phyloP scores from a whole-genome alignment of 352 stramenopile species.

The Phytophthora pisi region DNA sequence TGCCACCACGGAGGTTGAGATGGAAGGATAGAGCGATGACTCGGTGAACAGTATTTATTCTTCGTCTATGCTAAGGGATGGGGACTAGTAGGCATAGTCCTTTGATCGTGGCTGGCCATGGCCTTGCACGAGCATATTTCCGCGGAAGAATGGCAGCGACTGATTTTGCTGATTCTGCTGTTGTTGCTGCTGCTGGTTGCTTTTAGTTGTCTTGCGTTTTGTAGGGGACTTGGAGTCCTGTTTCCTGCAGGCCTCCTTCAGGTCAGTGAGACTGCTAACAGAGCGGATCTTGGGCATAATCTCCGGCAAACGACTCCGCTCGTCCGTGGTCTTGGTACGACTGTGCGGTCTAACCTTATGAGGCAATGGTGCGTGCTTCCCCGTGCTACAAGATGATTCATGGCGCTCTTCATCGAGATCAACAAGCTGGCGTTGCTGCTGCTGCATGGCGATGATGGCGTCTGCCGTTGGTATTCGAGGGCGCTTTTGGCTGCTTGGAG shows the following conservation, averaged over 20 bases:
- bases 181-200: slow-evolving; percentile 32
- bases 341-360: slow-evolving; percentile 12
- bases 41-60: slow-evolving; percentile 32
- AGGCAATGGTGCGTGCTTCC: slow-evolving; percentile 13
- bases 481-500: slow-evolving; percentile 34
- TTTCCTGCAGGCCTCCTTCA: slow-evolving; percentile 36
- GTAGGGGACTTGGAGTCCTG: slow-evolving; percentile 15
- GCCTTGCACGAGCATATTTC: slow-evolving; percentile 68
- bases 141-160: slow-evolving; percentile 70
- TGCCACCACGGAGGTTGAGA: slow-evolving; percentile 35
- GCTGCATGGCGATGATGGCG: slow-evolving; percentile 44
- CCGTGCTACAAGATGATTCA: slow-evolving; percentile 11
- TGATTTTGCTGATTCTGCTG: slow-evolving; percentile 37
- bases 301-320: slow-evolving; percentile 25
- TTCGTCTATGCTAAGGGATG: slow-evolving; percentile 15
- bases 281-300: slow-evolving; percentile 19
- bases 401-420: slow-evolving; percentile 33
- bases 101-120: slow-evolving; percentile 53
- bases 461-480: slow-evolving; percentile 45
- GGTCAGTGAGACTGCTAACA: slow-evolving; percentile 28
- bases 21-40: slow-evolving; percentile 35
- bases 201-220: slow-evolving; percentile 24
- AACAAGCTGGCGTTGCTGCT: slow-evolving; percentile 33
- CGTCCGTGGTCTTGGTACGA: slow-evolving; percentile 12
- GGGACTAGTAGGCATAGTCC: slow-evolving; percentile 42